Evolutionary conservation across 1,284 basidiomycete genomes (phyloP), one percentile per base, ranked within the genome.

Genomic region (Apiotrichum gracile): DNA sequence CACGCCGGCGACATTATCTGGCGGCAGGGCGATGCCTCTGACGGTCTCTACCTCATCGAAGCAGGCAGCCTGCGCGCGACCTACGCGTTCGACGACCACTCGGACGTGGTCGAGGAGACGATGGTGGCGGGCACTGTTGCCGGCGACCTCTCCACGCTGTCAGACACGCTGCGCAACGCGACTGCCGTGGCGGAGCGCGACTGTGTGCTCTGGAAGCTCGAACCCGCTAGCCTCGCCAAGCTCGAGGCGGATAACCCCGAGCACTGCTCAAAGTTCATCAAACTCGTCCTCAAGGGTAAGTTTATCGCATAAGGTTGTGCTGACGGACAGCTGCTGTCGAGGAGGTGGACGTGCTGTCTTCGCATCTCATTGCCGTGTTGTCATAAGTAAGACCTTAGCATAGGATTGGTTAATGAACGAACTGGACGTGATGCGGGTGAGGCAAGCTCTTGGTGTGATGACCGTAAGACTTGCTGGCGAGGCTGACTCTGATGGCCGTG

Each of bases 121-220:
- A 96, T 94, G 91, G 88, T 94, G 0, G 85, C 91, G 2, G 91
- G 91, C 1, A 90, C 90, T 0, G 77, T 94, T 6, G 89, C 91
- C 3, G 92, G 92, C 1, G 92, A 96, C 72, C 74, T 96, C 51
- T 86, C 87, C 0, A 86, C 86, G 34, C 75, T 97, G 24, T 84
- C 88, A 9, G 83, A 83, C 17, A 79, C 85, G 37, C 78, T 81
- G 22, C 78, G 92, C 44, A 96, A 94, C 68, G 86, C 90, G n/a
- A 89, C 85, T 4, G 88, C 88, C 24, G 78, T 85, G 0, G 89
- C 86, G 2, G 92, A 94, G 72, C 79, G 84, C 13, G 80, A 84
- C 24, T 83, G 83, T 16, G 81, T 86, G 17, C 62, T 96, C 42
- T 96, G 92, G 92, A 86, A 82, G 71, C 73, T 96, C 53, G 82